Evolutionary conservation across 257 asterid genomes (phyloP), one percentile per base, ranked within the genome.

Genomic region (Henckelia pumila): DNA sequence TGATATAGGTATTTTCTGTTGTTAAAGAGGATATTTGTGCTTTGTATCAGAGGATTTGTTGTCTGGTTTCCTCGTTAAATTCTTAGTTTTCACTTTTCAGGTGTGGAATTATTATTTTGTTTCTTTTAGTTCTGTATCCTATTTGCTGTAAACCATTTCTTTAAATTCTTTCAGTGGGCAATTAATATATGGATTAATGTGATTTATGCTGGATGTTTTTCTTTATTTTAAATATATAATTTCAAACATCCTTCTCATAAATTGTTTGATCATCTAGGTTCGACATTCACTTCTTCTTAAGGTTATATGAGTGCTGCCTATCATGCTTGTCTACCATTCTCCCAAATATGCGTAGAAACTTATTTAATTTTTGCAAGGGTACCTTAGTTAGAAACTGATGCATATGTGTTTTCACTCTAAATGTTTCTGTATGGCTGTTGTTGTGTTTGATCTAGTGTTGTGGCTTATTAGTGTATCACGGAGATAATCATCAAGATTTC

Each of bases 361-460:
- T 24, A 66, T 65, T 25, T 44, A 59, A 67, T 44, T 65, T 53
- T 66, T 10, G 47, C 16, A 9, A 47, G 55, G 35, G 20, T 47
- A 70, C 20, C 63, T 64, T 17, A 23, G 20, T 59, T 59, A 35
- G 71, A 21, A 29, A 30, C 63, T 69, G 33, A 60, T 59, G 63
- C 53, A 56, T 53, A 37, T n/a, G 52, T 25, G 50, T 40, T 67
- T 26, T 7, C 7, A 25, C 59, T 61, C 1, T 61, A 23, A 22
- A 70, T 62, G 65, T 32, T 66, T 62, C 7, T 30, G 22, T 30
- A 13, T 23, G n/a, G 59, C 8, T 60, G 50, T 61, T 50, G 37
- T 58, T 57, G 49, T 65, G 69, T 56, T 70, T 69, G 30, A 25
- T 59, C 33, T 52, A 17, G 8, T 49, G 72, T 55, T 59, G 68